Base-by-base conservation (phyloP, 371 early-diverging fungal species). In the Mortierella sp. region DNA sequence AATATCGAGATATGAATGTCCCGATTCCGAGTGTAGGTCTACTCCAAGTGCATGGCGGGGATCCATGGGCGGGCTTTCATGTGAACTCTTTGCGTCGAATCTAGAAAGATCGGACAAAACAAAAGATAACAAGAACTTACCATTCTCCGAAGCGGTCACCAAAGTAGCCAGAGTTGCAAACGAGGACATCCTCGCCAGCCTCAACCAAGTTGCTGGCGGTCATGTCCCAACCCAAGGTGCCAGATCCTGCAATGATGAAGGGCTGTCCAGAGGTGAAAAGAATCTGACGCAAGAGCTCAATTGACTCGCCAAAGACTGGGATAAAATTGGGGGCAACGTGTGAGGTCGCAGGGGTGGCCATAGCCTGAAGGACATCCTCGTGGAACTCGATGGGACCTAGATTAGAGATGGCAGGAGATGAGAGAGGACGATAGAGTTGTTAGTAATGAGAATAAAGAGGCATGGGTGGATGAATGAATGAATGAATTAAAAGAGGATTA, bases 181-280 rank as follows among this genome's bases (percentile, higher is more conserved):
- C 94, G 52, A 98, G 89, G n/a, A 92, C 98, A 58, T 92, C 86
- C 72, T 98, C 97, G 50, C 93, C 94, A 41, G 91, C 91, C 84
- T 97, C 96, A 15, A 97, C 72, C 69, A 98, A 88, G 88, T 98
- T 98, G 62, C 94, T 92, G 28, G 94, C 93, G 68, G 94, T 93
- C 89, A 94, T 93, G 86, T 98, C 98, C 98, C 99, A 98, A 32
- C 96, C 96, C 55, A 97, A 87, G 22, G 95, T 96, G 43, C 99
- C 97, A 10, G 97, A 96, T 65, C 98, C 99, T 48, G 97, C 91
- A 57, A 97, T 88, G 76, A 98, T 88, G 84, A 98, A 96, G 32
- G 99, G 98, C 84, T 98, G 98, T 15, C 92, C 97, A 66, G 92
- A 89, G 24, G 95, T 93, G 60, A 91, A 87, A 55, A 97, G 90